These are phyloP conservation scores for Daldinia childiae DNA, from an alignment of 495 filamentous ascomycete species.

Conservation along the genomic window DNA sequence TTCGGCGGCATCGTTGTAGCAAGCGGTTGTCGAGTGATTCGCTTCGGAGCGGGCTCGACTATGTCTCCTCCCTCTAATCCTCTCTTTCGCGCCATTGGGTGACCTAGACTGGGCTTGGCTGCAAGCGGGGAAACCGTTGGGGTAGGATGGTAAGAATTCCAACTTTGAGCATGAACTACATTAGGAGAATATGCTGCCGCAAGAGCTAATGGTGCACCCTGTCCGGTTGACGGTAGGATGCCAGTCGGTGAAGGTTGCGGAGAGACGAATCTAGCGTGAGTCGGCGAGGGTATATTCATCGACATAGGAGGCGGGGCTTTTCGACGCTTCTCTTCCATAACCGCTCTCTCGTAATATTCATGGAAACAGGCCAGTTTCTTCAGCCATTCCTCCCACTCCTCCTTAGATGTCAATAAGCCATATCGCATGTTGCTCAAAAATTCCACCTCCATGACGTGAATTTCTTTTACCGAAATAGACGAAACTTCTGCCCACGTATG, in stretches of 20 bases:
- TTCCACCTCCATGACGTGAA: constrained; percentile 99
- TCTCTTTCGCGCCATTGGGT: constrained; percentile 68
- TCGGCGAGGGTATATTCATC: constrained; percentile 52
- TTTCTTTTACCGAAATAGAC: constrained; percentile 90
- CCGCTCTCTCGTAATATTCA: constrained; percentile 78
- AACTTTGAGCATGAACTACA: constrained; percentile 39
- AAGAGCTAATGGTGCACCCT: constrained; percentile 39
- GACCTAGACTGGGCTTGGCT: constrained; percentile 57
- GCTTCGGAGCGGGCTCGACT: constrained; percentile 75
- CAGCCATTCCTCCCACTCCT: constrained; percentile 91
- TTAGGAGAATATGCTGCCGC: constrained; percentile 48
- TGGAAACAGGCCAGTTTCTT: constrained; percentile 78
- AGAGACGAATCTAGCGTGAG: constrained; percentile 48
- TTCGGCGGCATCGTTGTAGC: constrained; percentile 51
- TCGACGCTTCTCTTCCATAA: constrained; percentile 46
- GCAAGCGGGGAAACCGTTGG: constrained; percentile 63
- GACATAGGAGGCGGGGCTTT: constrained; percentile 47
- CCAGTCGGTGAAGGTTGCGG: constrained; percentile 60
- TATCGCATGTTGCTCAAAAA: constrained; percentile 99
- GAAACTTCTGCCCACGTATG: constrained; percentile 99
- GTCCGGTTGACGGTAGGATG: constrained; percentile 49
- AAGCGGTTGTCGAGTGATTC: constrained; percentile 47
- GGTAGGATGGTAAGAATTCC: constrained; percentile 52
- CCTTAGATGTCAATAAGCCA: constrained; percentile 80
- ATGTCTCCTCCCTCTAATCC: constrained; percentile 69